Conservation (phyloP, 495 filamentous ascomycete genomes). For the Lophiostoma macrostomum region DNA sequence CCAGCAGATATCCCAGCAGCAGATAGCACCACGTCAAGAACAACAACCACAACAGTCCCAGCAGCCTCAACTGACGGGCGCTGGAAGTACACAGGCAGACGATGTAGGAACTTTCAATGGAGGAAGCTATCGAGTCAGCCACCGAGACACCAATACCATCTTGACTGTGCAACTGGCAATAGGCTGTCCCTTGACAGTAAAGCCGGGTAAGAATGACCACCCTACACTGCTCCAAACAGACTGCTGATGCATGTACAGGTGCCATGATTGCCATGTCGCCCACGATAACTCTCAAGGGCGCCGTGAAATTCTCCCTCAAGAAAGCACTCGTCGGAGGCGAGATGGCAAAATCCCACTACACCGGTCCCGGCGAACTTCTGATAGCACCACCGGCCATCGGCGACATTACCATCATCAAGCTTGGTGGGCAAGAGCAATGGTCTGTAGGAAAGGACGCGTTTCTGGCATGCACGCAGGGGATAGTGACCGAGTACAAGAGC, state of each 20-base stretch:
- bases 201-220: conserved; percentile 77
- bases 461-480: conserved; percentile 70
- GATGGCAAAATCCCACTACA: conserved; percentile 75
- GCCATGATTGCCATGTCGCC: conserved; percentile 95
- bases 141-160: conserved; percentile 86
- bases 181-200: conserved; percentile 77
- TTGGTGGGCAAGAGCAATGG: conserved; percentile 71
- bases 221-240: too few relatives aligned
- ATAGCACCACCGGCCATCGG: conserved; percentile 77
- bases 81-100: conserved; percentile 57
- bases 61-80: conserved; percentile 53
- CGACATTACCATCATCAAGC: conserved; percentile 77
- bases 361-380: conserved; percentile 86
- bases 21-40: conserved; percentile 15
- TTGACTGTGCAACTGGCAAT: conserved; percentile 86
- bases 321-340: conserved; percentile 81
- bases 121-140: conserved; percentile 87
- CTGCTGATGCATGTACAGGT: conserved; percentile 45
- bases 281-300: conserved; percentile 76
- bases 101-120: conserved; percentile 94
- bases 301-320: conserved; percentile 76
- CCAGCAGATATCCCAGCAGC: conserved; percentile 28
- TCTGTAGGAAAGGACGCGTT: conserved; percentile 78
- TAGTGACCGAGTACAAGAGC: conserved; percentile 78
- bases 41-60: conserved; percentile 6